A percentile compares a stretch with the other conserved stretches of the same genome.
Conservation (phyloP, 164 flowering plant genomes). For the Vitis rotundifolia region DNA sequence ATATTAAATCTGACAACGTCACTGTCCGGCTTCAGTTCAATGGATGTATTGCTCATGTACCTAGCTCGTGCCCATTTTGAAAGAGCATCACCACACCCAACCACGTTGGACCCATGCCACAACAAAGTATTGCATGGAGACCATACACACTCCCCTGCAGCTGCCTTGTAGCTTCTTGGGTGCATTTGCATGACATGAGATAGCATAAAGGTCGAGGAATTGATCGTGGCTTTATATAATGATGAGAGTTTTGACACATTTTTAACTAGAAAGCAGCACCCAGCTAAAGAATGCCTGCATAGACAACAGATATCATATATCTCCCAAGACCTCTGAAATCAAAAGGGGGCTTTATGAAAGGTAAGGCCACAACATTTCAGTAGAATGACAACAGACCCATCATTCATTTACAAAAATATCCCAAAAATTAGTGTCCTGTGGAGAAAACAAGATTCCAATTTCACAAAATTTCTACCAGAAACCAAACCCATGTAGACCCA, state of each 20-base stretch:
- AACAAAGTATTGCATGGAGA: slow-evolving; percentile 4
- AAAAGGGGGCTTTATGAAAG: no score
- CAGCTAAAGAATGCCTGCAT: slow-evolving; percentile 34
- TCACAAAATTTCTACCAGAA: no score
- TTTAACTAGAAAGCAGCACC: slow-evolving; percentile 9
- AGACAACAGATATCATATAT: slow-evolving; percentile 1
- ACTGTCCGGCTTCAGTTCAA: slow-evolving; percentile 52
- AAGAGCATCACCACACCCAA: slow-evolving; percentile 6
- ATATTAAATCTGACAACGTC: slow-evolving; percentile 69
- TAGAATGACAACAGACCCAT: no score
- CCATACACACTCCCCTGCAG: slow-evolving; percentile 8
- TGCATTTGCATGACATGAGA: background rate
- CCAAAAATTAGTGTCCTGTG: no score
- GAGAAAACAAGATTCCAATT: no score
- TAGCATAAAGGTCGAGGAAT: background rate
- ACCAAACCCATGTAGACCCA: no score
- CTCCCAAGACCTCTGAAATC: no score
- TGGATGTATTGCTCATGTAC: slow-evolving; percentile 38
- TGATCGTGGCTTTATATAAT: slow-evolving; percentile 11
- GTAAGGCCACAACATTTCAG: no score
- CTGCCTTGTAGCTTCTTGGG: slow-evolving; percentile 12
- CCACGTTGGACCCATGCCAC: slow-evolving; percentile 15
- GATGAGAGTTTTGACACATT: slow-evolving; percentile 10
- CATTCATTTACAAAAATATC: no score
- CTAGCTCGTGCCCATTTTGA: slow-evolving; percentile 28